Base-by-base conservation (phyloP, 345 rosid genomes). In the Populus euphratica region DNA sequence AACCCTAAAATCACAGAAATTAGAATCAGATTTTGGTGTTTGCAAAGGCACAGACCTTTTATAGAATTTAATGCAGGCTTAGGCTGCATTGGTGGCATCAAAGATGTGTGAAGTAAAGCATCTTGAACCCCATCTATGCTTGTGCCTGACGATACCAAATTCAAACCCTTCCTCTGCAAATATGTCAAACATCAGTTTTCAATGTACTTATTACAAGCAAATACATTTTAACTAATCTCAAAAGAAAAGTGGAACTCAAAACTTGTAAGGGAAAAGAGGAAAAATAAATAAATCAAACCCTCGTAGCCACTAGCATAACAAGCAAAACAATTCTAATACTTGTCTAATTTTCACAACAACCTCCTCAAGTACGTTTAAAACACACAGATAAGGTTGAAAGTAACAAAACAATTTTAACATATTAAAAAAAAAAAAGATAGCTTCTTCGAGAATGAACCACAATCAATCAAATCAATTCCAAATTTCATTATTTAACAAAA, bases 121-220 rank as follows among this genome's bases (percentile, higher is more conserved):
- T 69, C 78, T 59, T 63, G 84, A 67, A 70, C 78, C 70, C 69
- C 82, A 78, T 68, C 43, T 4, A 82, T 44, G 69, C 66, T 43
- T 72, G 77, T 76, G n/a, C 82, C 65, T 10, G 76, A 70, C 20
- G 77, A 68, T 74, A 66, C 35, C 39, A 84, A 56, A 75, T 82
- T 77, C 76, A 84, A 75, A 77, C 70, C 78, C 70, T 82, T 83
- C 75, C 74, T 86, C 91, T 90, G 89, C 82, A 86, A 77, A 69
- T 69, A 56, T 78, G 65, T 73, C 44, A 86, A 29, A 59, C 63
- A 77, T 79, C 74, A 81, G 74, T 54, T 73, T 59, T 17, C 20
- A 67, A 71, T 69, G 69, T 38, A 69, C 69, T 17, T 36, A 6
- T 78, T 69, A 72, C 70, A 16, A 33, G 75, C 8, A 44, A 36